Conservation (phyloP, 345 rosid genomes). For the Theobroma cacao region DNA sequence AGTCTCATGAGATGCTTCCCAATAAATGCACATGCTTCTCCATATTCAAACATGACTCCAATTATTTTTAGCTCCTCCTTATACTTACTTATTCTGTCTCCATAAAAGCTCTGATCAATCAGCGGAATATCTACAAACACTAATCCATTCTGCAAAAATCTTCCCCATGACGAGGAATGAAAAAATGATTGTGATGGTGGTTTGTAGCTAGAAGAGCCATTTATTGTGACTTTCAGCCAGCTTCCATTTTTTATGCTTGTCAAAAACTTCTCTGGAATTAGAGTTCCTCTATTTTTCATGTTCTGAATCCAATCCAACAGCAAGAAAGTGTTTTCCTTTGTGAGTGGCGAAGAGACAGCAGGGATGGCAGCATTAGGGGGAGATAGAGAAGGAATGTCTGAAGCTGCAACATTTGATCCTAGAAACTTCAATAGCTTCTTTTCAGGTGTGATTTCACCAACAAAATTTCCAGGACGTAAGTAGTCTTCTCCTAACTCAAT, state of each 20-base stretch:
- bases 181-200: slow-evolving; percentile 66
- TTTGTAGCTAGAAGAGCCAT: slow-evolving; percentile 39
- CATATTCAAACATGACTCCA: slow-evolving; percentile 63
- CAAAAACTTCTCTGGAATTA: slow-evolving; percentile 45
- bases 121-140: slow-evolving; percentile 69
- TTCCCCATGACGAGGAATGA: slow-evolving; percentile 53
- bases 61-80: slow-evolving; percentile 42
- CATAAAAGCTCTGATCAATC: slow-evolving; percentile 56
- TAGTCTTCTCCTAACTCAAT: slow-evolving; percentile 59
- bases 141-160: slow-evolving; percentile 45
- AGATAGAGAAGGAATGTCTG: slow-evolving; percentile 48
- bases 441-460: slow-evolving; percentile 32
- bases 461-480: slow-evolving; percentile 28
- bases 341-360: slow-evolving; percentile 48
- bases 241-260: slow-evolving; percentile 46
- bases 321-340: slow-evolving; percentile 45
- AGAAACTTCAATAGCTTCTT: slow-evolving; percentile 43
- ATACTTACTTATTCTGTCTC: slow-evolving; percentile 32
- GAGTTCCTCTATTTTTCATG: not conserved
- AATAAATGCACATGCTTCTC: slow-evolving; percentile 50
- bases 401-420: slow-evolving; percentile 23
- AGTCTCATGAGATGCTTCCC: slow-evolving; percentile 55
- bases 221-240: slow-evolving; percentile 57
- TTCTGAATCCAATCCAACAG: slow-evolving; percentile 55
- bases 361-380: slow-evolving; percentile 61